A percentile compares a stretch with the other conserved stretches of the same genome.
Evolutionary conservation across 129 eudicot genomes (phyloP).

Genomic region (Glebionis coronaria): DNA sequence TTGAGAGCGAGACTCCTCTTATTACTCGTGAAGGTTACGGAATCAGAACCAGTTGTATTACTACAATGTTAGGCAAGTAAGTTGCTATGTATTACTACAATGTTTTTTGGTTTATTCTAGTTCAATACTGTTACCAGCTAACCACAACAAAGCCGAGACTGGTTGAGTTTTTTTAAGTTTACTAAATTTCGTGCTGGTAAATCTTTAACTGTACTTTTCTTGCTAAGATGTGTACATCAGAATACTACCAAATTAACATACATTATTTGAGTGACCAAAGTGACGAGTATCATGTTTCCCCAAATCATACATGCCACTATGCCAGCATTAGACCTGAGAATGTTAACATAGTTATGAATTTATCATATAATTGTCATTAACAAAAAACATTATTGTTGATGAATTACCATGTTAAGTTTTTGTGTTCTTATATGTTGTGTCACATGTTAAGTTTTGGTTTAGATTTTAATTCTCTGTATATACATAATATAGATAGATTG

Average conservation of each 20-base stretch:
- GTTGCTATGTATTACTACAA: no score
- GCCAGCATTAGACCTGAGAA: neutral
- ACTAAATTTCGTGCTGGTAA: neutral
- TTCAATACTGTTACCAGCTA: slow-evolving; percentile 1
- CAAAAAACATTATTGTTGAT: slow-evolving; percentile 10
- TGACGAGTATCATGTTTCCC: neutral
- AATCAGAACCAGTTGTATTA: no score
- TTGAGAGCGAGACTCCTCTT: no score
- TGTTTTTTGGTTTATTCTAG: neutral
- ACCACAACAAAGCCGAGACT: neutral
- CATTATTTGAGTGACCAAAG: neutral
- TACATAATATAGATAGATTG: no score
- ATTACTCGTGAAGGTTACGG: no score
- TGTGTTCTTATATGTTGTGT: neutral
- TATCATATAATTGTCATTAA: neutral
- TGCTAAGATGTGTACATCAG: neutral
- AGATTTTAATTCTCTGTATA: no score
- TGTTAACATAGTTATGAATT: neutral
- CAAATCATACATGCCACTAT: no score
- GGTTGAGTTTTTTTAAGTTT: neutral
- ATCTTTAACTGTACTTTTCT: neutral
- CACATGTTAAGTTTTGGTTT: no score
- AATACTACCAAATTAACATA: neutral
- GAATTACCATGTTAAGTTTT: neutral
- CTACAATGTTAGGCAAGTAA: no score